These are phyloP conservation scores for Loxodes magnus DNA, from an alignment of 73 alveolate genomes.

Conservation along the genomic window DNA sequence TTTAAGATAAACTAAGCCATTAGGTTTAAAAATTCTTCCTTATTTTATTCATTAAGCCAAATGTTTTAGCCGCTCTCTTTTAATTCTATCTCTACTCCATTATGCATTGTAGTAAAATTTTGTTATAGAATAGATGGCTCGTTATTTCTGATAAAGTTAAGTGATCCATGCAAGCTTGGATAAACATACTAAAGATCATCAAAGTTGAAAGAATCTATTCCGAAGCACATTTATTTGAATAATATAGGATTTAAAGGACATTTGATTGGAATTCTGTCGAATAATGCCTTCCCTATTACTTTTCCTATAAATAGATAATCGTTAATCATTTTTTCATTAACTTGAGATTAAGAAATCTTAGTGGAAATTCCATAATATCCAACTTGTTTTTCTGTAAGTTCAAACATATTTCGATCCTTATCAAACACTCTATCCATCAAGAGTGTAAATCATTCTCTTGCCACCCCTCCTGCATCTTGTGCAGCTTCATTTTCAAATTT, in stretches of 20 bases:
- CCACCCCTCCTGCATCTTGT: slow-evolving; percentile 46
- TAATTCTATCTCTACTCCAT: neutral
- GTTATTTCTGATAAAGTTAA: neutral
- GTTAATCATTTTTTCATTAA: neutral
- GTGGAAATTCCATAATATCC: neutral
- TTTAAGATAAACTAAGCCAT: neutral
- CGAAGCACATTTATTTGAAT: slow-evolving; percentile 1
- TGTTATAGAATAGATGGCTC: neutral
- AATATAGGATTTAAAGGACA: neutral
- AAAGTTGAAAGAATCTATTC: neutral
- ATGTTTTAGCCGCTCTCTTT: neutral
- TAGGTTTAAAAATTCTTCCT: neutral
- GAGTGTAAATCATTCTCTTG: slow-evolving; percentile 42
- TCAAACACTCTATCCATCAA: slow-evolving; percentile 23
- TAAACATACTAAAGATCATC: neutral
- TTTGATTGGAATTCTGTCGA: slow-evolving; percentile 1
- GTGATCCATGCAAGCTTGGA: neutral
- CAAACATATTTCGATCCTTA: neutral
- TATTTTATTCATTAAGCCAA: neutral
- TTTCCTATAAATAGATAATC: neutral
- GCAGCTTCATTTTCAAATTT: slow-evolving; percentile 33
- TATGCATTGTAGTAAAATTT: neutral
- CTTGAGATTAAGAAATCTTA: too few species aligned
- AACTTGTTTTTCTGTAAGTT: neutral
- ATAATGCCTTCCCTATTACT: neutral